These are phyloP conservation scores for Mycena sanguinolenta DNA, from an alignment of 768 basidiomycete species.

Conservation along the genomic window DNA sequence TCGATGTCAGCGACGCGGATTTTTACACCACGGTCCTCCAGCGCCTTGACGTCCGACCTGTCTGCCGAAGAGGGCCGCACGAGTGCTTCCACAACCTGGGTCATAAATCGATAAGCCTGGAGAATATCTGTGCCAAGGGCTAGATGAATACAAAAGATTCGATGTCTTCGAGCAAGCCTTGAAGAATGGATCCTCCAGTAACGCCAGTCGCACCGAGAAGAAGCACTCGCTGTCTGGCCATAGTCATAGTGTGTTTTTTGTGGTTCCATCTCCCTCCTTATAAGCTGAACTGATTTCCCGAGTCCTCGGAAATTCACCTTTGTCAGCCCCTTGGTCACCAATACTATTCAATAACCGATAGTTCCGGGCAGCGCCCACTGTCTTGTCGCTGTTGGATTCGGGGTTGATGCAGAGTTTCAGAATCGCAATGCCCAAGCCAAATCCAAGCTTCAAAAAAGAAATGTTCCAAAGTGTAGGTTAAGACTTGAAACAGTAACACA, in stretches of 20 bases:
- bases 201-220: conserved; percentile 31
- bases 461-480: too few species aligned
- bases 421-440: too few species aligned
- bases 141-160: conserved; percentile 13
- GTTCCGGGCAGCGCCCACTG: too few species aligned
- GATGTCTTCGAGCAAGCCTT: conserved; percentile 10
- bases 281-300: too few species aligned
- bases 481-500: too few species aligned
- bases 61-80: conserved; percentile 26
- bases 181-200: conserved; percentile 27
- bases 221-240: conserved; percentile 19
- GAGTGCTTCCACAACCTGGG: conserved; percentile 23
- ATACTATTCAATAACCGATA: too few species aligned
- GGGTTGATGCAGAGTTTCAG: too few species aligned
- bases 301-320: too few species aligned
- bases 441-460: too few species aligned
- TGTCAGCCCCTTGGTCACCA: too few species aligned
- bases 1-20: conserved; percentile 28
- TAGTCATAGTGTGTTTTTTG: neutral
- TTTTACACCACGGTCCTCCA: conserved; percentile 16
- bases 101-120: neutral
- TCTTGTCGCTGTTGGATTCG: too few species aligned
- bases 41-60: conserved; percentile 14
- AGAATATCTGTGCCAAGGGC: neutral
- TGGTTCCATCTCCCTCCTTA: too few species aligned